Evolutionary conservation across 192 early-diverging fungal species (phyloP), one percentile per base, ranked within the genome.

Genomic region (Gigaspora rosea): DNA sequence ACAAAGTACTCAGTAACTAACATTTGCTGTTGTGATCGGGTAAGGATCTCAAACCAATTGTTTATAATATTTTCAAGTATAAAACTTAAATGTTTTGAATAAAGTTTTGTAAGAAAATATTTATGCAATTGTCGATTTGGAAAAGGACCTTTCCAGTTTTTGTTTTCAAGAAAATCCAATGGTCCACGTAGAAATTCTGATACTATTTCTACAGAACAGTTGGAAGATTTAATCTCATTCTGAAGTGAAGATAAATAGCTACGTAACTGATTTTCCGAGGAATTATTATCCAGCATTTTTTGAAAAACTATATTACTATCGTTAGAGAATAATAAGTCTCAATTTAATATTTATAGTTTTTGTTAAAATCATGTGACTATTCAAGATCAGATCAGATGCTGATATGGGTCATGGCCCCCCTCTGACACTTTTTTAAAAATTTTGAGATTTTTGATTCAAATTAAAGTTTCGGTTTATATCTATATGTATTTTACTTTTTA

Each of bases 1-100:
- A 66, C 64, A 66, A 66, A 66, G 41, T 66, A 35, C 41, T 66
- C 41, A 12, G 18, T 66, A 11, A 66, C 32, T 22, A 57, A 15
- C n/a, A 20, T 20, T 33, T 35, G 27, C 9, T 59, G 18, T 59
- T 59, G 54, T 16, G 4, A n/a, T 57, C 15, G 54, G 6, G n/a
- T n/a, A 7, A 57, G n/a, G 15, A 20, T 57, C n/a, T 57, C 54
- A 57, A 15, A 57, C 54, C 54, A 57, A 57, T 57, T 57, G n/a
- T n/a, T 59, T n/a, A 59, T n/a, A 22, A 59, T 59, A 9, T 63
- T 35, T 16, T 63, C 61, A 13, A 57, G 15, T 57, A 57, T 15
- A 57, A 57, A 57, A n/a, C n/a, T 57, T 57, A 57, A 16, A 10
- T 57, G 54, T 20, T 57, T 57, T n/a, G 54, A 57, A 12, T 57